phyloP scores from a whole-genome alignment of 345 rosid species.

The Balakata baccata region DNA sequence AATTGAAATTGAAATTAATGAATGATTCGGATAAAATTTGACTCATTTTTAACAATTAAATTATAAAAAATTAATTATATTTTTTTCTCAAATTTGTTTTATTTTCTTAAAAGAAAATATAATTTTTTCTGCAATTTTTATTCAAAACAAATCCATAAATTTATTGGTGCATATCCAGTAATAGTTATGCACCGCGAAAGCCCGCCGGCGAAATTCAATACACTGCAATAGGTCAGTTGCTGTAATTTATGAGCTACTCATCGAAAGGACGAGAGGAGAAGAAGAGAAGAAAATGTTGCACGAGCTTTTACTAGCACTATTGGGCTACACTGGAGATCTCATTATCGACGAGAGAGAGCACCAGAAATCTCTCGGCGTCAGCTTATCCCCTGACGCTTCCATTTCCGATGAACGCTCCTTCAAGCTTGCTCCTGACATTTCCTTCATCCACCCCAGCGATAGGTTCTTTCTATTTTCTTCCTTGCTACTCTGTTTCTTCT shows the following conservation, averaged over 20 bases:
- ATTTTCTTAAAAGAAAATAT: too few species aligned
- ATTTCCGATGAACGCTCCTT: constrained; percentile 64
- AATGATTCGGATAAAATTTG: too few species aligned
- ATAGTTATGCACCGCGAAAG: neutral
- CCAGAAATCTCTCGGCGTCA: constrained; percentile 51
- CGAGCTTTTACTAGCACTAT: constrained; percentile 77
- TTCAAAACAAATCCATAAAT: too few species aligned
- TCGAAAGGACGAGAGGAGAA: neutral
- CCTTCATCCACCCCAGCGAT: constrained; percentile 81
- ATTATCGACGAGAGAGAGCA: constrained; percentile 85
- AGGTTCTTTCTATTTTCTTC: constrained; percentile 36
- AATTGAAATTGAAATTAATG: too few species aligned
- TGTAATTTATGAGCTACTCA: neutral
- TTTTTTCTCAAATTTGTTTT: too few species aligned
- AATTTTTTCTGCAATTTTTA: too few species aligned
- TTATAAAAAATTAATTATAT: too few species aligned
- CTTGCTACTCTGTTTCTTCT: neutral
- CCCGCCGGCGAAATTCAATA: neutral
- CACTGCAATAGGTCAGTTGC: too few species aligned
- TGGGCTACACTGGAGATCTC: constrained; percentile 93
- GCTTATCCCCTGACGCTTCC: constrained; percentile 52
- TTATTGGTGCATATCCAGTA: too few species aligned
- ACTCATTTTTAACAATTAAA: too few species aligned
- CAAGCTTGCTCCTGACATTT: constrained; percentile 88
- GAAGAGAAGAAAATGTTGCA: constrained; percentile 52